phyloP scores from a whole-genome alignment of 1,284 basidiomycete species.

The Rhodotorula mucilaginosa region DNA sequence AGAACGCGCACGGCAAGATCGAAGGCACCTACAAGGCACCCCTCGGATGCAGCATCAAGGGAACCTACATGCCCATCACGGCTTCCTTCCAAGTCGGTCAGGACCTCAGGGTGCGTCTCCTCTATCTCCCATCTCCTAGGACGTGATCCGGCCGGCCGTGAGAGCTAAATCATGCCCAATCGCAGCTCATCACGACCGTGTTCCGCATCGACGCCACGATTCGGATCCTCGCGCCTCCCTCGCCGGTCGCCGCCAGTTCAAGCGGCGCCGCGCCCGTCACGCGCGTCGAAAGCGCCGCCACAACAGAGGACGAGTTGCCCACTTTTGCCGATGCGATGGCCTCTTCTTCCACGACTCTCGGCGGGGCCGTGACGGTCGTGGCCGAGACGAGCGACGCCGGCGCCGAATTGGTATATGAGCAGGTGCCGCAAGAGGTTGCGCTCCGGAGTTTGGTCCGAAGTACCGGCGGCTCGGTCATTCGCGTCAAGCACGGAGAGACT shows the following conservation, averaged over 20 bases:
- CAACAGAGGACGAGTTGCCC: background rate
- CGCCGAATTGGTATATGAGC: background rate
- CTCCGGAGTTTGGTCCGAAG: background rate
- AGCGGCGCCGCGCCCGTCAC: background rate
- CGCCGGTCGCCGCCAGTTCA: background rate
- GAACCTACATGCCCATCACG: slow-evolving; percentile 4
- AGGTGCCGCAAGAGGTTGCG: background rate
- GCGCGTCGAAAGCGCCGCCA: background rate
- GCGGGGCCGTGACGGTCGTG: background rate
- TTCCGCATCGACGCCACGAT: slow-evolving; percentile 22
- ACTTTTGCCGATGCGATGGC: slow-evolving; percentile 9
- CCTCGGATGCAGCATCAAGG: background rate
- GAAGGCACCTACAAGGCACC: slow-evolving; percentile 7
- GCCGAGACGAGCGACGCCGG: slow-evolving; percentile 10
- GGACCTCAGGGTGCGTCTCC: slow-evolving; percentile 4
- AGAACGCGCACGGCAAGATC: slow-evolving; percentile 7
- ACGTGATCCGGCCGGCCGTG: too few relatives aligned
- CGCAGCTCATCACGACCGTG: slow-evolving; percentile 11
- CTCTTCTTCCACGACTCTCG: background rate
- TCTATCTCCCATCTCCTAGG: background rate
- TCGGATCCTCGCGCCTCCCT: background rate
- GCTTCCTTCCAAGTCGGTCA: slow-evolving; percentile 3
- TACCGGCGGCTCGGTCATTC: background rate
- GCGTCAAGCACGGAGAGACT: slow-evolving; percentile 1
- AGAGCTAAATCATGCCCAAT: too few relatives aligned